Base-by-base conservation (phyloP, 73 alveolate species). In the Paramecium pentaurelia region DNA sequence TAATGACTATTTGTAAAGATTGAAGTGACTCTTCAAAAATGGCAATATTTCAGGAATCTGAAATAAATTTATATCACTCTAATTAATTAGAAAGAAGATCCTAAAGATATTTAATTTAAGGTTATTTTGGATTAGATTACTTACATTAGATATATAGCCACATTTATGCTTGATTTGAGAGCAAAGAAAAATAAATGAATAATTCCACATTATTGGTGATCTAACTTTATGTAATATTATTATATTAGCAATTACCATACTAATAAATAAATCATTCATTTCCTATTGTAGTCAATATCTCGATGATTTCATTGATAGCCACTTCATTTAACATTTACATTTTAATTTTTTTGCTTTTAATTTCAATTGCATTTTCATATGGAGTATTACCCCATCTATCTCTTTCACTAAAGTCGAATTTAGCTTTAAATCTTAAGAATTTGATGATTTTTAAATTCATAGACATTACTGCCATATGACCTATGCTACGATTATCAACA, bases 371-470 rank as follows among this genome's bases (percentile, higher is more conserved):
- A 27, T 89, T 85, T 58, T 89, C 94, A 22, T 58, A 71, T 1
- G 94, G 94, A 20, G 90, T 71, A 18, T 64, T 40, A 49, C 75
- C 77, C 94, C 94, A 89, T 47, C 86, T 71, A 71, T 89, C 94
- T 47, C 94, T 89, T 68, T 68, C 80, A n/a, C 89, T 60, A 71
- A 89, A 89, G 34, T 89, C 92, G 75, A 89, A 89, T 27, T 83
- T 34, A 51, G 94, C 94, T 42, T 64, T 30, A 12, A 42, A 45
- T 44, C 77, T 89, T 16, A 89, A 54, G 91, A 89, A 89, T 71
- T 71, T 89, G 0, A 89, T 40, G 2, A 89, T 71, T 32, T 89
- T 83, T 47, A 58, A 40, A 20, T 71, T 36, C 27, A 73, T 73
- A 14, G 54, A 42, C 32, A 83, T 28, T 2, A 83, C 94, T 7